Evolutionary conservation across 306 rosid genomes (phyloP), one percentile per base, ranked within the genome.

Genomic region (Rosa rugosa): DNA sequence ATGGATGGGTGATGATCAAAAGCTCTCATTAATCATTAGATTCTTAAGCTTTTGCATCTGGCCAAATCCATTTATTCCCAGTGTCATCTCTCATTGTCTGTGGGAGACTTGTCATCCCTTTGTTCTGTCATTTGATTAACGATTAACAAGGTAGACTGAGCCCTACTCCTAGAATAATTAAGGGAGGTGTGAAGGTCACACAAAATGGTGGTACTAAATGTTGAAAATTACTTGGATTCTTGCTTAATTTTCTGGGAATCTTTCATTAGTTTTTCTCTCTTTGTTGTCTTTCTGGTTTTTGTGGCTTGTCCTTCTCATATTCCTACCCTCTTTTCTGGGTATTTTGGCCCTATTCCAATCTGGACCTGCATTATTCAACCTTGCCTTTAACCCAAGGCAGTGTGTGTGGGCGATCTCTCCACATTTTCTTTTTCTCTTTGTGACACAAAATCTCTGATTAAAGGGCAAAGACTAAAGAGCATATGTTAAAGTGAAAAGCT

Each of bases 401-500:
- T 56, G 51, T 36, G 23, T 71, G 47, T 69, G 72, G 51, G 34
- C 72, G 22, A 23, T 31, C 46, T 71, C 62, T 63, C 38, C 38
- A 14, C 75, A 22, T 41, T 68, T 41, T 0, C 49, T 68, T 68
- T 68, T 50, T 36, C 60, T 20, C 45, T 73, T 38, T 54, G 68
- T 53, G 11, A 36, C 17, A 54, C 34, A 5, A 73, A 11, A 40
- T 73, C 54, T 73, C 40, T 40, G 56, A 17, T 75, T 66, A 77
- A 76, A n/a, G 65, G 73, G 40, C 4, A 46, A 66, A 40, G 38
- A 31, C 23, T 7, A 40, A 76, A 65, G 80, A 65, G 63, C 40
- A 76, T 76, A 49, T 23, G 50, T 59, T 76, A 76, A 76, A 76
- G 80, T 20, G 23, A 76, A 76, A 63, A 36, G 47, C 40, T 12